These are phyloP conservation scores for Ophiocordyceps camponoti-floridani DNA, from an alignment of 2,329 filamentous ascomycete genomes.

Conservation along the genomic window DNA sequence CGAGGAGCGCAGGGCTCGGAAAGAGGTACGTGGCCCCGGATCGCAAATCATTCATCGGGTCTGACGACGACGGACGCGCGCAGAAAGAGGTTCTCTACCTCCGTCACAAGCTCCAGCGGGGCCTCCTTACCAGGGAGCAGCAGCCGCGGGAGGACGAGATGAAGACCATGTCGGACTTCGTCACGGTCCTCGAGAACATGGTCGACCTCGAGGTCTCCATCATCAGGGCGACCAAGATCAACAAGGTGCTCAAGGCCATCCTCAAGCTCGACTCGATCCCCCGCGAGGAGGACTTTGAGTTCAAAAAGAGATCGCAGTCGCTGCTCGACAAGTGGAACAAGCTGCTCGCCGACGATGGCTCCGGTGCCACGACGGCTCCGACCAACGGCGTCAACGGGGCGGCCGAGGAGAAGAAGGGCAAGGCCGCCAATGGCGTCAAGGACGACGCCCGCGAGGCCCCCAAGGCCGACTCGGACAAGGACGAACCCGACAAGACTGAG, in stretches of 20 bases:
- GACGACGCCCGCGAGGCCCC: constrained; percentile 20
- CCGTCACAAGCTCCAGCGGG: constrained; percentile 87
- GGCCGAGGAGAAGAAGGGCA: constrained; percentile 4
- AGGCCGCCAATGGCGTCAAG: constrained; percentile 19
- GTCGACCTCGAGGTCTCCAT: constrained; percentile 74
- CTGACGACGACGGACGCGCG: constrained; percentile 7
- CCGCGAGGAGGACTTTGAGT: constrained; percentile 72
- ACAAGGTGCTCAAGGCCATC: constrained; percentile 94
- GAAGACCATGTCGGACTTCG: constrained; percentile 57
- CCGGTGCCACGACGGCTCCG: constrained; percentile 18
- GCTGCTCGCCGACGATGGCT: constrained; percentile 44
- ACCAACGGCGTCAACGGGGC: constrained; percentile 32
- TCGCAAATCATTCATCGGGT: not conserved
- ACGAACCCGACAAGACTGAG: constrained; percentile 6
- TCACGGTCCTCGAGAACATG: constrained; percentile 64
- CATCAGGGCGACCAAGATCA: constrained; percentile 86
- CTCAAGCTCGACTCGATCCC: constrained; percentile 76
- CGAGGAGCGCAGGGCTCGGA: constrained; percentile 39
- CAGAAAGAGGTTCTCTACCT: constrained; percentile 76
- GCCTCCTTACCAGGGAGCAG: constrained; percentile 70
- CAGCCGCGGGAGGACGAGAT: constrained; percentile 77
- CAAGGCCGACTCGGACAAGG: constrained; percentile 8
- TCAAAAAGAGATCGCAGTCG: constrained; percentile 66
- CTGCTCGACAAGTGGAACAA: constrained; percentile 84
- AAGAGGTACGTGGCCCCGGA: constrained; percentile 27